A percentile compares a stretch with the other conserved stretches of the same genome.
Conservation (phyloP, 768 basidiomycete genomes). For the Aureoboletus auriporus region DNA sequence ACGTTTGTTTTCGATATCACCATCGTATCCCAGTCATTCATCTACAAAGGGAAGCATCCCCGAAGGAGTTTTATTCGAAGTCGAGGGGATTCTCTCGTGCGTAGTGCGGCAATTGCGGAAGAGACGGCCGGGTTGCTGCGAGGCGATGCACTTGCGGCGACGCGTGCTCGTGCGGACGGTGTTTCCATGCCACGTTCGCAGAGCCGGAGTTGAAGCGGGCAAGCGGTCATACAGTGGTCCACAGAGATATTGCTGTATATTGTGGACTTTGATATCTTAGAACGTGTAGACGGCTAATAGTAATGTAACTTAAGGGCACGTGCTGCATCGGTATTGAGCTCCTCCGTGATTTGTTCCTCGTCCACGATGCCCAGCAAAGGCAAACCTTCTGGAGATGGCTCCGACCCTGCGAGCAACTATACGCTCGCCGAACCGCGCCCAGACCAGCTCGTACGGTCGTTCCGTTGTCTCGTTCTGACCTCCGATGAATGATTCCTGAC, state of each 20-base stretch:
- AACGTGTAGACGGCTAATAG: neutral
- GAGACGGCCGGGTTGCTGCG: conserved; percentile 49
- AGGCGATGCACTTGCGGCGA: conserved; percentile 34
- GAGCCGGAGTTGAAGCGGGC: conserved; percentile 34
- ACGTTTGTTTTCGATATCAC: conserved; percentile 91
- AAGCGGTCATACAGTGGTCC: neutral
- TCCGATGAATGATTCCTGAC: conserved; percentile 3
- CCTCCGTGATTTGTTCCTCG: conserved; percentile 6
- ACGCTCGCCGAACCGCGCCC: conserved; percentile 33
- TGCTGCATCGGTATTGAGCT: conserved; percentile 1
- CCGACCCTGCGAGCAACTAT: conserved; percentile 17
- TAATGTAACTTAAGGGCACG: conserved; percentile 8
- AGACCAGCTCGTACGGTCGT: conserved; percentile 40
- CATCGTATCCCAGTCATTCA: conserved; percentile 80
- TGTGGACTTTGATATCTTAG: neutral
- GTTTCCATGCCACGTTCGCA: conserved; percentile 27
- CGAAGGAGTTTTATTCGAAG: conserved; percentile 25
- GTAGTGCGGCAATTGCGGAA: conserved; percentile 33
- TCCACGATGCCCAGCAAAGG: conserved; percentile 16
- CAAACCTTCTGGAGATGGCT: conserved; percentile 7
- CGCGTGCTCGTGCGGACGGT: conserved; percentile 22
- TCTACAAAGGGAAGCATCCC: conserved; percentile 59
- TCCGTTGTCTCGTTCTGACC: neutral
- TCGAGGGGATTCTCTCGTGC: conserved; percentile 25
- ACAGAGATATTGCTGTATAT: neutral